Percentiles rank a stretch among this genome's conserved stretches.
Conservation (phyloP, 345 rosid genomes). For the Salix viminalis region DNA sequence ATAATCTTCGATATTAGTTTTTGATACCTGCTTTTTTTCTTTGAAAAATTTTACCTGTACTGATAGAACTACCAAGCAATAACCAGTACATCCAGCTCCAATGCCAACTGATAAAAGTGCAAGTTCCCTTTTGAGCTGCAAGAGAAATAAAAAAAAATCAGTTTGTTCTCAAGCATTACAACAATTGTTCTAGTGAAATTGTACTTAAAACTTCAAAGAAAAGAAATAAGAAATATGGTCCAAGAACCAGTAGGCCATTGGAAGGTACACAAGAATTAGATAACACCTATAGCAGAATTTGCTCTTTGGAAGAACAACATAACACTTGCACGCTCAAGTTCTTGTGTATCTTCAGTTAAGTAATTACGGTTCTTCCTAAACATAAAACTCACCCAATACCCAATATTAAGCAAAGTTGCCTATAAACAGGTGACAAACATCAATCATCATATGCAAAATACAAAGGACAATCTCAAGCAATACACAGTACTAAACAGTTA, state of each 20-base stretch:
- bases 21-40: not conserved
- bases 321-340: no score
- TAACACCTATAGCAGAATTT: no score
- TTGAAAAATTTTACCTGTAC: slow-evolving; percentile 50
- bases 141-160: slow-evolving; percentile 15
- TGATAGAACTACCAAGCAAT: slow-evolving; percentile 67
- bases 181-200: not conserved
- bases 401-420: no score
- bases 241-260: not conserved
- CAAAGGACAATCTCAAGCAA: no score
- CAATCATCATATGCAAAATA: no score
- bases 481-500: no score
- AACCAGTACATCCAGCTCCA: slow-evolving; percentile 76
- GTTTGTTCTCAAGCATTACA: not conserved
- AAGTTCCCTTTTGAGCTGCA: slow-evolving; percentile 78
- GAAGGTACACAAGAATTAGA: not conserved
- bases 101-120: slow-evolving; percentile 68
- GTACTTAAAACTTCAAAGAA: not conserved
- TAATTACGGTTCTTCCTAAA: no score
- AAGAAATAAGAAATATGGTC: not conserved
- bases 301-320: no score
- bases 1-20: not conserved
- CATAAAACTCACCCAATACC: no score
- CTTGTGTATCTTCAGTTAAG: no score
- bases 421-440: no score